Conservation (phyloP, 73 alveolate species). For the Uronychia setigera region DNA sequence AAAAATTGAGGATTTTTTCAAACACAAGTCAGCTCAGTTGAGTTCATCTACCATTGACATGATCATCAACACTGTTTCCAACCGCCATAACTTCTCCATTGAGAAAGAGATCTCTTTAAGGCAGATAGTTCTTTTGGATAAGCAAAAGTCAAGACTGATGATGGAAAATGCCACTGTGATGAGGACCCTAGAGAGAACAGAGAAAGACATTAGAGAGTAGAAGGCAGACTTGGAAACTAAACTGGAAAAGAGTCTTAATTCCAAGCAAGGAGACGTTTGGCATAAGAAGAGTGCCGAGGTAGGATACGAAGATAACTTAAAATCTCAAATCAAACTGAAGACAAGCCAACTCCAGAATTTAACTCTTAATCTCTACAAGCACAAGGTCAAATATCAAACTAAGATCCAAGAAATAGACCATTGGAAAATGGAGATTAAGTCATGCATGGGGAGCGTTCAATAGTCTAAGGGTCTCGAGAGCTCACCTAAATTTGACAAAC, state of each 20-base stretch:
- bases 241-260: not conserved
- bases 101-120: not conserved
- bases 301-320: not conserved
- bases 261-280: not conserved
- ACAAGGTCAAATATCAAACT: constrained; percentile 7
- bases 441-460: constrained; percentile 3
- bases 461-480: not conserved
- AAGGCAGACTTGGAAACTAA: not conserved
- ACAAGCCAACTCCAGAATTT: not conserved
- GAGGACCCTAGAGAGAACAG: not conserved
- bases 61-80: not conserved
- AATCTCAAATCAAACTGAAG: not conserved
- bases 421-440: constrained; percentile 5
- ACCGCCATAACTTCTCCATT: not conserved
- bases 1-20: not conserved
- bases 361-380: not conserved
- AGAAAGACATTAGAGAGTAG: not conserved
- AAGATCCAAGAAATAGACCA: not conserved
- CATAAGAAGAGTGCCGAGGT: not conserved
- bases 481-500: constrained; percentile 14
- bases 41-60: not conserved
- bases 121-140: not conserved
- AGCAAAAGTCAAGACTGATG: not conserved
- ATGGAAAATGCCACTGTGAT: not conserved
- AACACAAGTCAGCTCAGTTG: not conserved